These are phyloP conservation scores for Cercospora zeae-maydis DNA, from an alignment of 2,329 filamentous ascomycete genomes.

Conservation along the genomic window DNA sequence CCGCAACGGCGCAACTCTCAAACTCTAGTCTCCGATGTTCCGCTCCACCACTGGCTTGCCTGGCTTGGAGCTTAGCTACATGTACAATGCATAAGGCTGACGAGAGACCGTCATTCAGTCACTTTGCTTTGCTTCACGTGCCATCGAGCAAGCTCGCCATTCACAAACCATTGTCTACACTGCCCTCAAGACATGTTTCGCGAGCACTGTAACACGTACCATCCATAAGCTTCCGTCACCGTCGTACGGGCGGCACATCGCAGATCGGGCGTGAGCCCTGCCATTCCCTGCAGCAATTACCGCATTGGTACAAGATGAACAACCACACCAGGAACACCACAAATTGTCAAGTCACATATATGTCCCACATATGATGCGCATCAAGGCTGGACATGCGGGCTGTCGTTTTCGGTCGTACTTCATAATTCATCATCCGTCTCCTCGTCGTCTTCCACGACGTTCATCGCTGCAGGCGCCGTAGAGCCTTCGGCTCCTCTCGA, in stretches of 20 bases:
- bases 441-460: constrained; percentile 28
- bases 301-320: background rate
- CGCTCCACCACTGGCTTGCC: background rate
- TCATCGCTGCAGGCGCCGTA: constrained; percentile 14
- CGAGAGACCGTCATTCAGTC: background rate
- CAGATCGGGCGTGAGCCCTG: background rate
- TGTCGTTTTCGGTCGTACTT: constrained; percentile 1
- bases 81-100: background rate
- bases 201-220: background rate
- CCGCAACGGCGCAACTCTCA: background rate
- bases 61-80: background rate
- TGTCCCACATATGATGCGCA: background rate
- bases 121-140: background rate
- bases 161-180: background rate
- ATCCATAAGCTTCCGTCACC: background rate
- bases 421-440: constrained; percentile 37
- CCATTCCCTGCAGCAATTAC: background rate
- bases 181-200: background rate
- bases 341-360: too few species aligned
- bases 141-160: background rate
- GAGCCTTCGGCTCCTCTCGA: constrained; percentile 16
- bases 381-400: background rate
- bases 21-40: background rate
- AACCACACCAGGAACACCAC: background rate
- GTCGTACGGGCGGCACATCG: constrained; percentile 3